These are phyloP conservation scores for Penicillium pulvis DNA, from an alignment of 495 filamentous ascomycete species.

Conservation along the genomic window DNA sequence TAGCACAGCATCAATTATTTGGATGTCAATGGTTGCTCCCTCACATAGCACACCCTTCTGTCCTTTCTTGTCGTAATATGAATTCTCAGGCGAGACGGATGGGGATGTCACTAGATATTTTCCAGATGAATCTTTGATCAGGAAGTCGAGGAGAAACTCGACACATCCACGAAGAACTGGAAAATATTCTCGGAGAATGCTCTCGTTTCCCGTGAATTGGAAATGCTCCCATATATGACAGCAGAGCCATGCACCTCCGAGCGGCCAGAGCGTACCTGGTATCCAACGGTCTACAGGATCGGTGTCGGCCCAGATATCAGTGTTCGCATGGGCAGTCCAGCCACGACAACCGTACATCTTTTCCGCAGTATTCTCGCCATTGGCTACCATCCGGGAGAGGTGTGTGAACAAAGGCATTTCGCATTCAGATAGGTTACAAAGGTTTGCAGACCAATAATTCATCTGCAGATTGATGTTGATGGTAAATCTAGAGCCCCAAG, in stretches of 20 bases:
- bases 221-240: conserved; percentile 50
- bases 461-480: conserved; percentile 63
- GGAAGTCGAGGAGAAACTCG: conserved; percentile 48
- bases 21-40: conserved; percentile 51
- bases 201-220: conserved; percentile 37
- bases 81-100: conserved; percentile 53
- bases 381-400: conserved; percentile 35
- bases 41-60: conserved; percentile 40
- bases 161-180: conserved; percentile 39
- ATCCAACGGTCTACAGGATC: conserved; percentile 48
- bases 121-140: conserved; percentile 41
- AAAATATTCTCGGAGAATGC: conserved; percentile 36
- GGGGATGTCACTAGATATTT: conserved; percentile 45
- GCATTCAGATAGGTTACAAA: conserved; percentile 44
- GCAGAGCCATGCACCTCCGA: conserved; percentile 52
- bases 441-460: conserved; percentile 59
- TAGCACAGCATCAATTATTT: conserved; percentile 47
- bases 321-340: conserved; percentile 50
- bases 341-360: conserved; percentile 54
- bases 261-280: conserved; percentile 48
- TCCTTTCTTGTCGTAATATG: conserved; percentile 33
- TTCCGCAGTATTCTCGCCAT: conserved; percentile 39
- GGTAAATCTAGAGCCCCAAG: conserved; percentile 59
- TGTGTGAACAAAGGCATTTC: conserved; percentile 43
- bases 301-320: conserved; percentile 53